A percentile compares a stretch with the other conserved stretches of the same genome.
These are phyloP conservation scores for Fusarium sp. DNA, from an alignment of 2,329 filamentous ascomycete genomes.

Conservation along the genomic window DNA sequence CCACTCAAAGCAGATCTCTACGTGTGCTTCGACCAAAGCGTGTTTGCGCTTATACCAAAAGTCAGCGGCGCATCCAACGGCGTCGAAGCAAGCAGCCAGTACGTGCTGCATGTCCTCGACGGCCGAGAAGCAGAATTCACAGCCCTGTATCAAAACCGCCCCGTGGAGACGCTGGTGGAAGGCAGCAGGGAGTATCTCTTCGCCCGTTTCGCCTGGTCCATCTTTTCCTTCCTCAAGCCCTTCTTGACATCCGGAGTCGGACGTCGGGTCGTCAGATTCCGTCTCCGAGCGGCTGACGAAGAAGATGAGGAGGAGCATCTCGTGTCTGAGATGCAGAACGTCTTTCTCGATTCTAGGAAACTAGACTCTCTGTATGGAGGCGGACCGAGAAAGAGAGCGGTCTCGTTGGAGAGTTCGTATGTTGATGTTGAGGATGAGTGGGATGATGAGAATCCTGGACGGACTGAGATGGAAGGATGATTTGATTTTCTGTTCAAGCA, in stretches of 20 bases:
- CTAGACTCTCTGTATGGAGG: constrained; percentile 28
- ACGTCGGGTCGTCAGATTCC: constrained; percentile 16
- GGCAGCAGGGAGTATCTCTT: constrained; percentile 36
- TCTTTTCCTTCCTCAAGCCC: constrained; percentile 27
- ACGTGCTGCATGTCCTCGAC: constrained; percentile 26
- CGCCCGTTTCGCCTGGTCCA: constrained; percentile 29
- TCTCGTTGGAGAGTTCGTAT: constrained; percentile 27
- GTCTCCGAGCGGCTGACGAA: constrained; percentile 9
- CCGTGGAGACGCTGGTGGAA: constrained; percentile 9
- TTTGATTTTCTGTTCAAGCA: background rate
- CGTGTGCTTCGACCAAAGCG: constrained; percentile 37
- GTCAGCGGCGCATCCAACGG: constrained; percentile 2
- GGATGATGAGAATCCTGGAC: constrained; percentile 27
- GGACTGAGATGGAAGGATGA: constrained; percentile 38
- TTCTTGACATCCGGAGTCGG: constrained; percentile 36
- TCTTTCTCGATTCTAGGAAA: constrained; percentile 33
- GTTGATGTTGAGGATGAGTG: constrained; percentile 40
- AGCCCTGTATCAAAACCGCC: constrained; percentile 30
- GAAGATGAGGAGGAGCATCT: constrained; percentile 27
- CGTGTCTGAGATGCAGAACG: constrained; percentile 28
- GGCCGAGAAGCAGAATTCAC: constrained; percentile 34
- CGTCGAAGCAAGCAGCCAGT: background rate
- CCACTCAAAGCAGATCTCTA: constrained; percentile 39
- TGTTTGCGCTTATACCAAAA: constrained; percentile 34
- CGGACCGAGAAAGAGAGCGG: background rate